Evolutionary conservation across 805 yeast species (phyloP), one percentile per base, ranked within the genome.

Genomic region (Suhomyces xylopsoci): DNA sequence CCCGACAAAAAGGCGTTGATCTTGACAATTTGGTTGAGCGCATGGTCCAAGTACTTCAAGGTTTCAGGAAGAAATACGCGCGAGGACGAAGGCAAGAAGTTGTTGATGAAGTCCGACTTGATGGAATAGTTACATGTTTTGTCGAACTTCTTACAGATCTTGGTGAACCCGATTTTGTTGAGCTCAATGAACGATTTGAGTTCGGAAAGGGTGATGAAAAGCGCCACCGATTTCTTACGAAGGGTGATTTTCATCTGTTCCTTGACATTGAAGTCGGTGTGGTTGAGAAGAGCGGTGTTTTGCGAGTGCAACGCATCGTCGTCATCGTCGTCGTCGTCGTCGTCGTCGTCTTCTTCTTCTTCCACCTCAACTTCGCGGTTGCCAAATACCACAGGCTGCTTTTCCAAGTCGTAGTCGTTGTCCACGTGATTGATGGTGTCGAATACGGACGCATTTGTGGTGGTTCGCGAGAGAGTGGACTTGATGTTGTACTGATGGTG

Each of bases 61-160:
- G 73, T 38, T 58, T 68, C 10, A 60, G 73, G 73, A 24, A 74
- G 61, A 65, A 92, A 93, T 9, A 85, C 79, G 45, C 80, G 75
- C 0, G 88, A 76, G 49, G 77, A 69, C n/a, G 63, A 56, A 2
- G 79, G 74, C 28, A 86, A 62, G 54, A 64, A 68, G 45, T 70
- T 68, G 14, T 61, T 62, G 62, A 88, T 70, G 63, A 88, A 90
- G 25, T 73, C 76, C n/a, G 71, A 72, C 60, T 84, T 85, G 40
- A 88, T 72, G 25, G 80, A 67, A 38, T 88, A 81, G 53, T 81
- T 80, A 58, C 90, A 73, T 9, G 89, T 84, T 67, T 93, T 93
- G 70, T 94, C 97, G 67, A 90, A 94, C 70, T 93, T 93, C 68
- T 93, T 93, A 58, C 91, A 78, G 42, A 93, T 92, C 70, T 93